Percentiles rank a stretch among this genome's conserved stretches.
These are phyloP conservation scores for Panellus pusillus DNA, from an alignment of 768 basidiomycete genomes.

Conservation along the genomic window DNA sequence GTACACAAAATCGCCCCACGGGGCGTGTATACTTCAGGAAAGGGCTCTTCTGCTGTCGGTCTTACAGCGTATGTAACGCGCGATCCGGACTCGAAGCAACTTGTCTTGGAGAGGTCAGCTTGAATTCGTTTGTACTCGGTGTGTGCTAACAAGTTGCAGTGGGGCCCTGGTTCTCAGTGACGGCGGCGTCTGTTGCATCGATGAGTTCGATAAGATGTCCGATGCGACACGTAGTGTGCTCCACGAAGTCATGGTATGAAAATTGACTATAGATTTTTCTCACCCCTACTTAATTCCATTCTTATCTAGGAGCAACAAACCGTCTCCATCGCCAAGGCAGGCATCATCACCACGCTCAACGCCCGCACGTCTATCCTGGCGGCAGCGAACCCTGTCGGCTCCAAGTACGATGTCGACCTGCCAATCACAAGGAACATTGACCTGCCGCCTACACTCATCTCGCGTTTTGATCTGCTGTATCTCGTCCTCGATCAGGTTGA, in stretches of 20 bases:
- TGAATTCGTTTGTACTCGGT: neutral
- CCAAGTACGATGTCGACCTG: conserved; percentile 88
- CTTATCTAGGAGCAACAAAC: conserved; percentile 92
- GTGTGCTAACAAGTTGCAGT: conserved; percentile 38
- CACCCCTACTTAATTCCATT: neutral
- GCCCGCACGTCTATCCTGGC: conserved; percentile 98
- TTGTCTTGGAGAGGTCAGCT: conserved; percentile 87
- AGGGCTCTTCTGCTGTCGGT: conserved; percentile 98
- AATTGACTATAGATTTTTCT: neutral
- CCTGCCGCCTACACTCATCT: conserved; percentile 95
- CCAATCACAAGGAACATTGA: conserved; percentile 97
- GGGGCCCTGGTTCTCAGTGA: conserved; percentile 94
- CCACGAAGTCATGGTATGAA: conserved; percentile 93
- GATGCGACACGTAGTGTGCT: conserved; percentile 95
- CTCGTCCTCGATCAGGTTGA: conserved; percentile 95
- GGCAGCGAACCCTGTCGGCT: conserved; percentile 95
- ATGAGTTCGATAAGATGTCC: conserved; percentile 99
- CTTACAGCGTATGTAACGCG: conserved; percentile 97
- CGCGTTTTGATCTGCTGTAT: conserved; percentile 95
- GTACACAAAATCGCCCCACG: conserved; percentile 98
- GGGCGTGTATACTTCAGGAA: conserved; percentile 96
- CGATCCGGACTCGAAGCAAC: conserved; percentile 97
- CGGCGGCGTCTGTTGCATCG: conserved; percentile 97
- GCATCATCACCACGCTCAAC: conserved; percentile 97
- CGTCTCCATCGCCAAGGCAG: conserved; percentile 97